Evolutionary conservation across 2,329 filamentous ascomycete genomes (phyloP).

Genomic region (Claviceps spartinae): DNA sequence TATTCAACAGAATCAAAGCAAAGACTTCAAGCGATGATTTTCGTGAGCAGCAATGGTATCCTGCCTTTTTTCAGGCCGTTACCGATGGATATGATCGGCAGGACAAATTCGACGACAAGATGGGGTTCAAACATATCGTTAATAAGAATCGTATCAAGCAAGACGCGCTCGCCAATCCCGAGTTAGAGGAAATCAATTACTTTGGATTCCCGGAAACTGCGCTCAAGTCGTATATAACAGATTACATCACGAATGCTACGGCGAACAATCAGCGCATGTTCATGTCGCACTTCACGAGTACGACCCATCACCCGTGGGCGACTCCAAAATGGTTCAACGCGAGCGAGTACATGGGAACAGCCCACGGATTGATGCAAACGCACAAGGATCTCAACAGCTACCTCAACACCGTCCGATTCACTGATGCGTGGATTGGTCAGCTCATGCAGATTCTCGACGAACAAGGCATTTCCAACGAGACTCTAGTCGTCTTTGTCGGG

Average conservation of each 20-base stretch:
- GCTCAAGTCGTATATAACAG: slow-evolving; percentile 16
- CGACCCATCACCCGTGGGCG: slow-evolving; percentile 18
- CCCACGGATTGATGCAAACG: slow-evolving; percentile 4
- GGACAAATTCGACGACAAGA: slow-evolving; percentile 7
- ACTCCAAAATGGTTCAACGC: slow-evolving; percentile 12
- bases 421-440: slow-evolving; percentile 18
- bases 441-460: slow-evolving; percentile 19
- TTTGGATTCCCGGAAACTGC: slow-evolving; percentile 18
- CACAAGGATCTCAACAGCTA: slow-evolving; percentile 16
- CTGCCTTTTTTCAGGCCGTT: slow-evolving; percentile 18
- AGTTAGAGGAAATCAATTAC: slow-evolving; percentile 17
- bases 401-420: slow-evolving; percentile 19
- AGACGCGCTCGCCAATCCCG: not conserved
- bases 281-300: slow-evolving; percentile 20
- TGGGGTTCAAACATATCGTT: slow-evolving; percentile 12
- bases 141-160: slow-evolving; percentile 8
- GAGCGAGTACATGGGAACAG: slow-evolving; percentile 13
- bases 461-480: slow-evolving; percentile 19
- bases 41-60: slow-evolving; percentile 16
- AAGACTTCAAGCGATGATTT: slow-evolving; percentile 9
- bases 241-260: slow-evolving; percentile 15
- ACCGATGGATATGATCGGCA: slow-evolving; percentile 20
- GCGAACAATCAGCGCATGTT: slow-evolving; percentile 18
- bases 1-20: slow-evolving; percentile 14
- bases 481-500: slow-evolving; percentile 19